phyloP scores from a whole-genome alignment of 441 rosid species.

The Theobroma grandiflorum region DNA sequence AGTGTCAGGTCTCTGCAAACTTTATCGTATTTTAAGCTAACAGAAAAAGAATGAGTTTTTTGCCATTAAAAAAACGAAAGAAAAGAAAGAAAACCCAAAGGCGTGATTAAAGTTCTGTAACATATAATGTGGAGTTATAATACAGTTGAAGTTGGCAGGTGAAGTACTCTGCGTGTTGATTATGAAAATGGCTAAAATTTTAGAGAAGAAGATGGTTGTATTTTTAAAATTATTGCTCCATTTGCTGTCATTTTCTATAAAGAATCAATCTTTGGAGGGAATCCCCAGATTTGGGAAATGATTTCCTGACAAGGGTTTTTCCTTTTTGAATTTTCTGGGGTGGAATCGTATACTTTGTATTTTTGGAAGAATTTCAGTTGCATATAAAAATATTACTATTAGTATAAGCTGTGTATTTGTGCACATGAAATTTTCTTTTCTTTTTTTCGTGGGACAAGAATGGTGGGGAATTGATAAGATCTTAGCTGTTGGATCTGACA shows the following conservation, averaged over 20 bases:
- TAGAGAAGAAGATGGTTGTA: conserved; percentile 22
- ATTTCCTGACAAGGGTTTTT: conserved; percentile 47
- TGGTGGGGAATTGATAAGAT: conserved; percentile 28
- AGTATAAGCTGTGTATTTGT: not conserved
- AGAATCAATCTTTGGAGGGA: conserved; percentile 34
- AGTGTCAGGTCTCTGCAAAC: conserved; percentile 39
- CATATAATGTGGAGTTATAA: conserved; percentile 1
- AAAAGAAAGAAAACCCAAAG: conserved; percentile 19
- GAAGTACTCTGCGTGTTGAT: conserved; percentile 21
- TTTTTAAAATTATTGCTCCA: conserved; percentile 16
- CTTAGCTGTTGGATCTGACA: conserved; percentile 44
- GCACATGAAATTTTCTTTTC: not conserved
- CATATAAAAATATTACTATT: not conserved
- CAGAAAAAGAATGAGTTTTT: conserved; percentile 19
- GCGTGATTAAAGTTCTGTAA: conserved; percentile 39
- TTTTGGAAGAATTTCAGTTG: conserved; percentile 20
- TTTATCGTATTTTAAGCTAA: conserved; percentile 33
- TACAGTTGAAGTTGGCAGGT: conserved; percentile 25
- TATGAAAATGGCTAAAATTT: conserved; percentile 19
- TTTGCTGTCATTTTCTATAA: conserved; percentile 44
- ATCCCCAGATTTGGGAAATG: conserved; percentile 52
- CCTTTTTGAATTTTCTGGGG: not conserved
- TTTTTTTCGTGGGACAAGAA: conserved; percentile 11
- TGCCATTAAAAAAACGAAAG: not conserved
- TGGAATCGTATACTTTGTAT: conserved; percentile 10